Conservation (phyloP, 495 filamentous ascomycete genomes). For the Letharia columbiana region DNA sequence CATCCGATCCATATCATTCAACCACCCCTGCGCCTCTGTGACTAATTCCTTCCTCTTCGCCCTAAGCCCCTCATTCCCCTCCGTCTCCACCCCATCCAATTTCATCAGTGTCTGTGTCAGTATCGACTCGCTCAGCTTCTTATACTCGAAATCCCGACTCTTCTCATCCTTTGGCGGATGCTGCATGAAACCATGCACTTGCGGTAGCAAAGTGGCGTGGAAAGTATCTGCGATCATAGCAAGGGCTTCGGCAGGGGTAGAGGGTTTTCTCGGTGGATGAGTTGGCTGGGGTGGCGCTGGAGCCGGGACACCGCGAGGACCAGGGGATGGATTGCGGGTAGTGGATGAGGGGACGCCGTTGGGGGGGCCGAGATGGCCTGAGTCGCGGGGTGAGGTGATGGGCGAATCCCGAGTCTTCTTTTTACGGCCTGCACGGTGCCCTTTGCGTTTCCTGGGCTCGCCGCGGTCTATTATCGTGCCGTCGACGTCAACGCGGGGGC, state of each 20-base stretch:
- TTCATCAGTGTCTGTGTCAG: conserved; percentile 77
- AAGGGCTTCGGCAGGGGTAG: conserved; percentile 60
- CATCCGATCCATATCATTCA: conserved; percentile 16
- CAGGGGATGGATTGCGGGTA: conserved; percentile 19
- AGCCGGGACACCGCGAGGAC: conserved; percentile 17
- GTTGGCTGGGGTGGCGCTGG: conserved; percentile 27
- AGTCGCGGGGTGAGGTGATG: conserved; percentile 16
- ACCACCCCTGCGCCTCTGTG: conserved; percentile 25
- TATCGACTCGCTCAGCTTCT: conserved; percentile 73
- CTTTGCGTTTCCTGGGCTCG: conserved; percentile 22
- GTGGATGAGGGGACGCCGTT: conserved; percentile 10
- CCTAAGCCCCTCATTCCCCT: conserved; percentile 52
- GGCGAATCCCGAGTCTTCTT: conserved; percentile 29
- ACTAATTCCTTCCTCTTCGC: conserved; percentile 66
- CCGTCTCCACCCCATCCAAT: conserved; percentile 72
- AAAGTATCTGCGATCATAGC: conserved; percentile 59
- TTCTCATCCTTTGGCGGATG: conserved; percentile 61
- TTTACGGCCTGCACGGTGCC: conserved; percentile 27
- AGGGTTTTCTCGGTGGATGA: conserved; percentile 34
- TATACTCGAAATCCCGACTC: conserved; percentile 67
- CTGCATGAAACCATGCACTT: conserved; percentile 54
- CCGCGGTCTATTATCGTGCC: conserved; percentile 17
- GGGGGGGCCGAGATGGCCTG: conserved; percentile 27
- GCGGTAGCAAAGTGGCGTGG: conserved; percentile 54
- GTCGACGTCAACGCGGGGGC: conserved; percentile 26